These are phyloP conservation scores for Candida frijolesensis DNA, from an alignment of 1,139 yeast species.

Conservation along the genomic window DNA sequence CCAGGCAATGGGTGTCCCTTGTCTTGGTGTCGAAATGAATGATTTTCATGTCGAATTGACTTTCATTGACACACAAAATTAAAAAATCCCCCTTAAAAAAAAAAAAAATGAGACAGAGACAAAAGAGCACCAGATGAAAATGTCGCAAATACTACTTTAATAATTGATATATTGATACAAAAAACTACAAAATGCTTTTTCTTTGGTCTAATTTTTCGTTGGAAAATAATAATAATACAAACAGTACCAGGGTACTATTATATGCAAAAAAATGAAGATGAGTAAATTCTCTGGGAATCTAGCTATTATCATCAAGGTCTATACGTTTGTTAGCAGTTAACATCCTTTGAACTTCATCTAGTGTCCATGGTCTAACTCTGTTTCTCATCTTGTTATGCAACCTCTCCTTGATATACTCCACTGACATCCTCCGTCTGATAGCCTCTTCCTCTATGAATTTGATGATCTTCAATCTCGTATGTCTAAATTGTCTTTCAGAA, in stretches of 20 bases:
- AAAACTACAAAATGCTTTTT: not conserved
- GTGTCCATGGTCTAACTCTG: slow-evolving; percentile 37
- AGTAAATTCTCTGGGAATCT: not conserved
- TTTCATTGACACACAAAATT: not conserved
- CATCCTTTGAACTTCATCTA: slow-evolving; percentile 44
- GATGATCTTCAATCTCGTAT: slow-evolving; percentile 36
- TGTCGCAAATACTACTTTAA: not conserved
- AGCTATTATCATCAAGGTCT: slow-evolving; percentile 25
- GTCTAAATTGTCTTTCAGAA: slow-evolving; percentile 38
- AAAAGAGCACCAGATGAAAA: not conserved
- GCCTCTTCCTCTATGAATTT: slow-evolving; percentile 40
- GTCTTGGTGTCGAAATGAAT: not conserved
- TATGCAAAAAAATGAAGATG: slow-evolving; percentile 1
- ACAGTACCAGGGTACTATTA: slow-evolving; percentile 1
- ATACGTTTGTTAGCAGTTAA: slow-evolving; percentile 36
- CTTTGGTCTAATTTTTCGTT: not conserved
- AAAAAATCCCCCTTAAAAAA: not conserved
- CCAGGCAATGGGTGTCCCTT: not conserved
- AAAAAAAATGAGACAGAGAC: not conserved
- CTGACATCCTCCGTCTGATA: slow-evolving; percentile 21
- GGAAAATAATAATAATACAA: slow-evolving; percentile 1
- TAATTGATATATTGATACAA: not conserved
- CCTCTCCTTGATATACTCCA: slow-evolving; percentile 32
- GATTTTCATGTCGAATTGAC: not conserved
- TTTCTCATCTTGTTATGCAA: slow-evolving; percentile 37